These are phyloP conservation scores for Leccinum truebloodii DNA, from an alignment of 768 basidiomycete species.

Conservation along the genomic window DNA sequence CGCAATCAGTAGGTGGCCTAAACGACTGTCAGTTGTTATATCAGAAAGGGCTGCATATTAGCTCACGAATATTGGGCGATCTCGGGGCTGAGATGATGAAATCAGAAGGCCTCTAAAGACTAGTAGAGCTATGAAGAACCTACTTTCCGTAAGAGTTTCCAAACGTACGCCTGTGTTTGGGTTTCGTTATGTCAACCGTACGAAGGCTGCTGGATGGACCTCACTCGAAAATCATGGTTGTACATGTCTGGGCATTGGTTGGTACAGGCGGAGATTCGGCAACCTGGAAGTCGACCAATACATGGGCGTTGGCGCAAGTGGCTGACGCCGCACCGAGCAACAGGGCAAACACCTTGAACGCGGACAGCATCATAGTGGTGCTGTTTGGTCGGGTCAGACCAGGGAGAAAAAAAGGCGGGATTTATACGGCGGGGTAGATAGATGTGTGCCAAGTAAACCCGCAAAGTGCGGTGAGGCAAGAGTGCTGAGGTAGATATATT, in stretches of 20 bases:
- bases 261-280: conserved; percentile 74
- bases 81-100: conserved; percentile 49
- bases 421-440: conserved; percentile 5
- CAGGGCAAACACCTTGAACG: conserved; percentile 11
- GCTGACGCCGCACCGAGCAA: conserved; percentile 14
- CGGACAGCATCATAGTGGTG: conserved; percentile 22
- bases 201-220: conserved; percentile 16
- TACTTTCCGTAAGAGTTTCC: conserved; percentile 70
- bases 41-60: not conserved
- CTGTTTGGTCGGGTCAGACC: conserved; percentile 4
- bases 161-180: conserved; percentile 57
- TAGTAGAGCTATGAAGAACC: conserved; percentile 22
- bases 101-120: not conserved
- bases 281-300: conserved; percentile 67
- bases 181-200: not conserved
- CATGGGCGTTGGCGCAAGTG: conserved; percentile 24
- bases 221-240: conserved; percentile 62
- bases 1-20: conserved; percentile 75
- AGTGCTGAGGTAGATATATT: conserved; percentile 4
- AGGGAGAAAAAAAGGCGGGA: not conserved
- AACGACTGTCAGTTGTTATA: not conserved
- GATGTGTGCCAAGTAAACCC: not conserved
- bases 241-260: conserved; percentile 58
- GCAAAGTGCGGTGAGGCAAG: not conserved
- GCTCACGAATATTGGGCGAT: conserved; percentile 61